Percentiles rank a stretch among this genome's conserved stretches.
Conservation (phyloP, 768 basidiomycete genomes). For the Collybia sordida region DNA sequence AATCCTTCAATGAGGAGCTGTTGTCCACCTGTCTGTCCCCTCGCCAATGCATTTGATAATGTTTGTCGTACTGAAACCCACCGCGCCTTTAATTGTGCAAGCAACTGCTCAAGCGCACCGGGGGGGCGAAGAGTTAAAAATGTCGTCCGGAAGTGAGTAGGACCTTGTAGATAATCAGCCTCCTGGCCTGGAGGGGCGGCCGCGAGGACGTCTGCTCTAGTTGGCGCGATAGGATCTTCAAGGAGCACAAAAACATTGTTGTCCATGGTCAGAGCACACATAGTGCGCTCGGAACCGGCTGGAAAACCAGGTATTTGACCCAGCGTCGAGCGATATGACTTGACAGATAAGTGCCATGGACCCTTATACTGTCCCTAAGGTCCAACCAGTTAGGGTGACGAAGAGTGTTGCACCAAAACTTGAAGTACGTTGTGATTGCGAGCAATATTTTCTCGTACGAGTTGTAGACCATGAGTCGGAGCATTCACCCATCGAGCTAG, state of each 20-base stretch:
- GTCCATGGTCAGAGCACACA: conserved; percentile 78
- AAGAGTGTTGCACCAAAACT: conserved; percentile 15
- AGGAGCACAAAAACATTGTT: conserved; percentile 78
- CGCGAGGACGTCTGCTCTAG: conserved; percentile 56
- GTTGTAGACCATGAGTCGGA: conserved; percentile 67
- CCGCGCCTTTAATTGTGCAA: conserved; percentile 70
- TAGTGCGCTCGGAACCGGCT: conserved; percentile 59
- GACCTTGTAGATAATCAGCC: conserved; percentile 41
- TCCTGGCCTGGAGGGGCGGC: conserved; percentile 44
- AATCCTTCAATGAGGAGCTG: conserved; percentile 75
- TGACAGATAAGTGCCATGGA: conserved; percentile 68
- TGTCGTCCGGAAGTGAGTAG: conserved; percentile 73
- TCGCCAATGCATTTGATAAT: conserved; percentile 30
- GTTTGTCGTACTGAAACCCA: conserved; percentile 72
- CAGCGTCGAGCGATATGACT: conserved; percentile 75
- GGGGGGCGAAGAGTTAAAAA: conserved; percentile 77
- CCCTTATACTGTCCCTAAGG: conserved; percentile 58
- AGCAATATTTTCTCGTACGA: conserved; percentile 67
- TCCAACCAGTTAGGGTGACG: conserved; percentile 13
- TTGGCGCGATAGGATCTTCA: conserved; percentile 75
- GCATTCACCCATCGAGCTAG: conserved; percentile 83
- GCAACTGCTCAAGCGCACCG: conserved; percentile 70
- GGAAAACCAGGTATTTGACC: conserved; percentile 52
- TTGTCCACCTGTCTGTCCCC: conserved; percentile 49
- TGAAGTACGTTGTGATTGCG: conserved; percentile 63